These are phyloP conservation scores for Talaromyces amestolkiae DNA, from an alignment of 2,329 filamentous ascomycete genomes.

Conservation along the genomic window DNA sequence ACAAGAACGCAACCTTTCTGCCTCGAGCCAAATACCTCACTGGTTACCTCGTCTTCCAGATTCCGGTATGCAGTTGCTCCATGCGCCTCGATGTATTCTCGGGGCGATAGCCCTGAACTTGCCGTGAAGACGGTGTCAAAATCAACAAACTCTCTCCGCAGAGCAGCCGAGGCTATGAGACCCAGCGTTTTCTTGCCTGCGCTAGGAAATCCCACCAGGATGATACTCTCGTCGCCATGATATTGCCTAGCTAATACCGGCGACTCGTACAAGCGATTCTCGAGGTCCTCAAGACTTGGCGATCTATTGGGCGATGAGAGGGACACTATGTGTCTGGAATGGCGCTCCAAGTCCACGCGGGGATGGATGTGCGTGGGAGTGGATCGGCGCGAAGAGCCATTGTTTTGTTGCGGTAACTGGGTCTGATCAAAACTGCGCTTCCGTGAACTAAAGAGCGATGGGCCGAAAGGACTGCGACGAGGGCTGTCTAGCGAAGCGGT, in stretches of 20 bases:
- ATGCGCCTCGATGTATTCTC: constrained; percentile 62
- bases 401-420: background rate
- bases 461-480: background rate
- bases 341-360: constrained; percentile 9
- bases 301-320: constrained; percentile 5
- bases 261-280: constrained; percentile 10
- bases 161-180: constrained; percentile 70
- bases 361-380: background rate
- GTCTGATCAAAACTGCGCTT: constrained; percentile 15
- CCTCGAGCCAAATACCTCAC: constrained; percentile 59
- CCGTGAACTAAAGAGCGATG: background rate
- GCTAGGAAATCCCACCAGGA: constrained; percentile 70
- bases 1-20: constrained; percentile 65
- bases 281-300: constrained; percentile 2
- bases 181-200: constrained; percentile 74
- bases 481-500: background rate
- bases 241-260: constrained; percentile 10
- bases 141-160: constrained; percentile 67
- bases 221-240: constrained; percentile 43
- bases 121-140: constrained; percentile 67
- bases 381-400: background rate
- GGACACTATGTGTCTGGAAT: constrained; percentile 2
- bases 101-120: constrained; percentile 59
- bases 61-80: constrained; percentile 62
- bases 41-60: constrained; percentile 62